A percentile compares a stretch with the other conserved stretches of the same genome.
Conservation (phyloP, 495 filamentous ascomycete species). For the Sporormia fimetaria region DNA sequence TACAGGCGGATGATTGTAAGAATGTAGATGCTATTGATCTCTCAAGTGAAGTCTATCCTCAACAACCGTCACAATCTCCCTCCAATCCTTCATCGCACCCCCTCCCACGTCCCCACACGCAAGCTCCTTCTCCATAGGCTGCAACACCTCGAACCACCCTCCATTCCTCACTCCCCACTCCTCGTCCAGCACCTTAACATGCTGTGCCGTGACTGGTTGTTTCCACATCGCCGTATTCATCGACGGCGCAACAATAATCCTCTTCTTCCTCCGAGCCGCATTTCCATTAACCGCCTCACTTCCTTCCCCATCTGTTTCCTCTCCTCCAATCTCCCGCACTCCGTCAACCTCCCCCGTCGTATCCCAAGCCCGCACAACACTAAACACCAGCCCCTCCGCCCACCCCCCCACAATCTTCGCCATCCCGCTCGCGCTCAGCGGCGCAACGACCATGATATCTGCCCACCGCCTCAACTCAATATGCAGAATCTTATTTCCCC, state of each 20-base stretch:
- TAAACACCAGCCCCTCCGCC: slow-evolving; percentile 55
- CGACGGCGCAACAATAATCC: slow-evolving; percentile 56
- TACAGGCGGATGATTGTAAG: no score
- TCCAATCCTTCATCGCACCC: slow-evolving; percentile 72
- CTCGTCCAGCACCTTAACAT: slow-evolving; percentile 55
- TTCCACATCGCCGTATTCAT: slow-evolving; percentile 92
- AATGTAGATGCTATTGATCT: no score
- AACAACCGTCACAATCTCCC: slow-evolving; percentile 46
- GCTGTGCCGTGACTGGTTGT: slow-evolving; percentile 66
- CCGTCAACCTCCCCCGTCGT: slow-evolving; percentile 50
- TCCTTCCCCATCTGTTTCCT: slow-evolving; percentile 5
- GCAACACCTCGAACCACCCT: slow-evolving; percentile 68
- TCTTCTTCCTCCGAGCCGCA: slow-evolving; percentile 35
- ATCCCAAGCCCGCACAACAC: slow-evolving; percentile 83
- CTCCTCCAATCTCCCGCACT: slow-evolving; percentile 8
- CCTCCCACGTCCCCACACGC: slow-evolving; percentile 73
- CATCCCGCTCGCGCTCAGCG: slow-evolving; percentile 65
- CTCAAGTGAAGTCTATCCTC: slow-evolving; percentile 7
- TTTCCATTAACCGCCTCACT: no score
- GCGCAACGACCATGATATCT: slow-evolving; percentile 68
- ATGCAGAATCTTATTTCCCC: slow-evolving; percentile 61
- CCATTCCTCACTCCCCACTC: slow-evolving; percentile 51
- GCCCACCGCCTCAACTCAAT: slow-evolving; percentile 78
- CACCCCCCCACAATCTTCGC: slow-evolving; percentile 64
- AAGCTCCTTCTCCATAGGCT: slow-evolving; percentile 56